phyloP scores from a whole-genome alignment of 2,329 filamentous ascomycete species.

The Fusarium drepaniforme region DNA sequence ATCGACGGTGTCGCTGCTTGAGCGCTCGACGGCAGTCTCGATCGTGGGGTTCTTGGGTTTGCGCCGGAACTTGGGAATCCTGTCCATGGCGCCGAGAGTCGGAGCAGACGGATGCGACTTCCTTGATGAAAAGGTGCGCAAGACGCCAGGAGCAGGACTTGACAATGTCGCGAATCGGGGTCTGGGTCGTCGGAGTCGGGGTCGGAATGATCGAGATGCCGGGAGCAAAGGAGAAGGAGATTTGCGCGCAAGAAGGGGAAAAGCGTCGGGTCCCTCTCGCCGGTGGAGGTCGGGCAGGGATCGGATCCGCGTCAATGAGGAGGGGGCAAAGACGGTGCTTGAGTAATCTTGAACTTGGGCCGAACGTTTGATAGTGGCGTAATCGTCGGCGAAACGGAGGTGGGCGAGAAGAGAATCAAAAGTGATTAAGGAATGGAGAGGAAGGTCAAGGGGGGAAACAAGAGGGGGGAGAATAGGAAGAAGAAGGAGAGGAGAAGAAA shows the following conservation, averaged over 20 bases:
- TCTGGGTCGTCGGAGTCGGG: constrained; percentile 10
- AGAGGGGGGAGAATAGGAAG: neutral
- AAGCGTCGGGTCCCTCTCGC: constrained; percentile 35
- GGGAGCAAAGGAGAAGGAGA: constrained; percentile 28
- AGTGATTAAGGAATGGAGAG: constrained; percentile 1
- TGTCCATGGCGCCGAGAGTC: constrained; percentile 51
- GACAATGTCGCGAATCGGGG: constrained; percentile 17
- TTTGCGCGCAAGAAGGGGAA: constrained; percentile 37
- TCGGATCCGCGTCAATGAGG: constrained; percentile 33
- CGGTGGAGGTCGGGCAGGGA: constrained; percentile 41
- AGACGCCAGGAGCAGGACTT: constrained; percentile 25
- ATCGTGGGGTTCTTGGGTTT: constrained; percentile 59
- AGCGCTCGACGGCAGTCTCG: constrained; percentile 54
- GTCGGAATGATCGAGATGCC: constrained; percentile 28
- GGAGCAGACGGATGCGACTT: constrained; percentile 22
- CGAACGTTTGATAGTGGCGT: constrained; percentile 24
- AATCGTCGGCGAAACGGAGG: constrained; percentile 15
- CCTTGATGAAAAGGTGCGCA: constrained; percentile 25
- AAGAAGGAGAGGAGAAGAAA: constrained; percentile 3
- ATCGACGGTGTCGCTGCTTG: constrained; percentile 45
- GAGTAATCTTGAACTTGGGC: constrained; percentile 25
- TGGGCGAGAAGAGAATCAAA: constrained; percentile 7
- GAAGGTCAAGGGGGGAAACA: constrained; percentile 3
- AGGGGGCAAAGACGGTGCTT: constrained; percentile 31
- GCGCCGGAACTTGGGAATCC: constrained; percentile 57